Evolutionary conservation across 176 grass and related monocot species (phyloP).

Genomic region (Triticum monococcum): DNA sequence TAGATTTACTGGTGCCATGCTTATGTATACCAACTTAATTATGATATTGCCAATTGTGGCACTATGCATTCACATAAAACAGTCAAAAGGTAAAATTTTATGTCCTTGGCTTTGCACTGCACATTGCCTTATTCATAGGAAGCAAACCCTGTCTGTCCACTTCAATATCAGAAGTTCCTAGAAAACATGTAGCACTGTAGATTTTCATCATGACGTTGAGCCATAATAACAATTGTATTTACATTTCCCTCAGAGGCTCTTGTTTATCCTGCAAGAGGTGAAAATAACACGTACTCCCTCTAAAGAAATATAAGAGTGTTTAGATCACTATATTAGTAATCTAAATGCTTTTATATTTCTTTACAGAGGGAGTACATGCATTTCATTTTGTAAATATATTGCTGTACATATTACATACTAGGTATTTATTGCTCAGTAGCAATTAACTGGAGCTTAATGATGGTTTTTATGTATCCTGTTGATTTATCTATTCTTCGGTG

Average conservation of each 20-base stretch:
- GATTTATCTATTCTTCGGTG: background rate
- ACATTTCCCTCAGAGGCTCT: background rate
- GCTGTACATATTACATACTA: background rate
- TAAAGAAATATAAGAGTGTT: too few relatives aligned
- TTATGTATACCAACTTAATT: background rate
- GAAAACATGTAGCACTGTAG: background rate
- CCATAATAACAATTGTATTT: constrained; percentile 4
- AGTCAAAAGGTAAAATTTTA: background rate
- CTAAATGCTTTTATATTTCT: too few relatives aligned
- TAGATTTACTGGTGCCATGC: background rate
- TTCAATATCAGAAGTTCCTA: background rate
- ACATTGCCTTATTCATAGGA: background rate
- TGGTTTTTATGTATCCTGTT: background rate
- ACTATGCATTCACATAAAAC: background rate
- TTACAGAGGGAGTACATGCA: background rate
- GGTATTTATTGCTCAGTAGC: background rate
- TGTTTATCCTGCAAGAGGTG: background rate
- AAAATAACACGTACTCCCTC: background rate
- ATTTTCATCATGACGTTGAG: background rate
- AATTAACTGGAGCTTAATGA: background rate
- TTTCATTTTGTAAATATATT: background rate
- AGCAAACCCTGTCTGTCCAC: background rate
- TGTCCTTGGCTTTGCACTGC: background rate
- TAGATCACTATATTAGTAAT: too few relatives aligned
- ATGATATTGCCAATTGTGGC: background rate